Evolutionary conservation across 805 yeast species (phyloP).

Genomic region (Metschnikowia santaceciliae): DNA sequence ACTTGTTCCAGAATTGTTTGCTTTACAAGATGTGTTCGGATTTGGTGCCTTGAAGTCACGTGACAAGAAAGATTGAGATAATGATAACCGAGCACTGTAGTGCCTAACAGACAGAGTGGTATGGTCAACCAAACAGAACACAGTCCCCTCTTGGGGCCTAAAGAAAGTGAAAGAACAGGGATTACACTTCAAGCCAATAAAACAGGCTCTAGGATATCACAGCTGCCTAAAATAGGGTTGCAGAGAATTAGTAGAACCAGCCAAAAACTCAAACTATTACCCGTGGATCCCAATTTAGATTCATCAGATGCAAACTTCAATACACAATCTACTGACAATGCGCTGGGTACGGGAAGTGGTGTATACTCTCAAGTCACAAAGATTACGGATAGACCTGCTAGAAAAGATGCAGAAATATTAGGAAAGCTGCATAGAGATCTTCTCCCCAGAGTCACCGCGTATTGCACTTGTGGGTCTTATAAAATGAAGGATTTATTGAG

Average conservation of each 20-base stretch:
- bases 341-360: slow-evolving; percentile 32
- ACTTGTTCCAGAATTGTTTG: not conserved
- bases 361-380: slow-evolving; percentile 81
- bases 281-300: slow-evolving; percentile 46
- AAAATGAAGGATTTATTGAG: slow-evolving; percentile 80
- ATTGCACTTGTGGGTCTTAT: slow-evolving; percentile 92
- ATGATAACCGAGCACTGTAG: not conserved
- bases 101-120: not conserved
- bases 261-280: slow-evolving; percentile 67
- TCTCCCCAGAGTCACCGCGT: slow-evolving; percentile 92
- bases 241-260: slow-evolving; percentile 73
- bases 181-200: slow-evolving; percentile 21
- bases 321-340: slow-evolving; percentile 30
- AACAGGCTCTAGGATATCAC: slow-evolving; percentile 26
- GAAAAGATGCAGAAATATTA: slow-evolving; percentile 89
- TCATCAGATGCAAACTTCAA: slow-evolving; percentile 14
- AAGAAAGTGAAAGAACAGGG: slow-evolving; percentile 7
- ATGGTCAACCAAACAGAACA: slow-evolving; percentile 1
- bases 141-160: slow-evolving; percentile 2
- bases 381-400: slow-evolving; percentile 82
- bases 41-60: not conserved
- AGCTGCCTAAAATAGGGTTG: slow-evolving; percentile 54
- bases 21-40: not conserved
- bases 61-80: not conserved
- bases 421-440: slow-evolving; percentile 82